These are phyloP conservation scores for Pseudotulostoma volvatum DNA, from an alignment of 495 filamentous ascomycete genomes.

Conservation along the genomic window DNA sequence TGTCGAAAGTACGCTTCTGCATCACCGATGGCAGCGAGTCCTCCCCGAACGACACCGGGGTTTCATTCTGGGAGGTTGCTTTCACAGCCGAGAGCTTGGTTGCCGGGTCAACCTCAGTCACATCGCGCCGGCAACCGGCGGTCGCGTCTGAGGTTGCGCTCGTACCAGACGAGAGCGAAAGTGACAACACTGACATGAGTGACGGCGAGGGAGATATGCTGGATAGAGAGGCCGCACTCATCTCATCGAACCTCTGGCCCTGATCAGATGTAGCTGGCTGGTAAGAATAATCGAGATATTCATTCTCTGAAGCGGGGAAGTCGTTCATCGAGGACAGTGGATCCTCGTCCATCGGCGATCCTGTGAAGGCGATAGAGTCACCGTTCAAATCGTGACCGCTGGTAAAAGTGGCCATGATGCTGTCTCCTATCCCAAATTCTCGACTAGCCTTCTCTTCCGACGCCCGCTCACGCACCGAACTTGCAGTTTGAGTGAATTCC, in stretches of 20 bases:
- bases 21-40: slow-evolving; percentile 16
- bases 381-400: slow-evolving; percentile 19
- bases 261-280: slow-evolving; percentile 13
- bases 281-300: slow-evolving; percentile 29
- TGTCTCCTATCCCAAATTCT: slow-evolving; percentile 11
- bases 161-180: slow-evolving; percentile 34
- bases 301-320: slow-evolving; percentile 16
- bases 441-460: slow-evolving; percentile 33
- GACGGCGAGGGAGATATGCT: slow-evolving; percentile 32
- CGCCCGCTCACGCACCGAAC: slow-evolving; percentile 66
- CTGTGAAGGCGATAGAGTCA: slow-evolving; percentile 14
- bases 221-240: slow-evolving; percentile 23
- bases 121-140: neutral
- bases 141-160: slow-evolving; percentile 20
- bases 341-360: slow-evolving; percentile 20
- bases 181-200: slow-evolving; percentile 25
- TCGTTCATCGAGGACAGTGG: slow-evolving; percentile 11
- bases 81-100: neutral
- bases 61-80: neutral
- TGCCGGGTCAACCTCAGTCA: neutral
- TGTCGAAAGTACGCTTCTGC: slow-evolving; percentile 30
- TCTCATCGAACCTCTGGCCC: slow-evolving; percentile 20
- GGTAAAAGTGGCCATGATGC: slow-evolving; percentile 22
- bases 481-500: slow-evolving; percentile 91
- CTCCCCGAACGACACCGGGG: slow-evolving; percentile 8